These are phyloP conservation scores for Phytophthora quininea DNA, from an alignment of 352 stramenopile species.

Conservation along the genomic window DNA sequence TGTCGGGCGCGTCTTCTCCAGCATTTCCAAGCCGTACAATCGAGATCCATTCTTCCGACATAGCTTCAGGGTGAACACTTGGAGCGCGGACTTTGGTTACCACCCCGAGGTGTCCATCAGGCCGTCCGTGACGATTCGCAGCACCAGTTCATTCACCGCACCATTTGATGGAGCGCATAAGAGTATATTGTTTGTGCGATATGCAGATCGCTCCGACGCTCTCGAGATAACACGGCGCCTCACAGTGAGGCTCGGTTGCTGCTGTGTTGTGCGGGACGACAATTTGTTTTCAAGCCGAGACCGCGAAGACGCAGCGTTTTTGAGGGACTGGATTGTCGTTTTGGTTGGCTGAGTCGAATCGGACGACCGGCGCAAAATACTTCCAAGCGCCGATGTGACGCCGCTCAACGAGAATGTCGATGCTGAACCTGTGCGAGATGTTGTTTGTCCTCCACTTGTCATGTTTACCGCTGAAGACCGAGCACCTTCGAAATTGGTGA, in stretches of 20 bases:
- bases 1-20: slow-evolving; percentile 73
- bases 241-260: slow-evolving; percentile 44
- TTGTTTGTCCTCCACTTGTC: slow-evolving; percentile 12
- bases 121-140: slow-evolving; percentile 85
- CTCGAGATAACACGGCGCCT: slow-evolving; percentile 55
- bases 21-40: slow-evolving; percentile 85
- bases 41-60: slow-evolving; percentile 57
- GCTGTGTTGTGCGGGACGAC: slow-evolving; percentile 23
- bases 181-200: slow-evolving; percentile 70
- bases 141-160: slow-evolving; percentile 90
- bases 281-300: slow-evolving; percentile 78
- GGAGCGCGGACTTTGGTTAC: slow-evolving; percentile 65
- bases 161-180: slow-evolving; percentile 92
- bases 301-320: slow-evolving; percentile 56
- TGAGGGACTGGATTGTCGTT: slow-evolving; percentile 71
- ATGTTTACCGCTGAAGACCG: slow-evolving; percentile 36
- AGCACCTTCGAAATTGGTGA: slow-evolving; percentile 59
- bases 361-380: slow-evolving; percentile 64
- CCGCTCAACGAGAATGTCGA: slow-evolving; percentile 65
- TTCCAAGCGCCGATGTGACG: slow-evolving; percentile 51
- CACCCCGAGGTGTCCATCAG: slow-evolving; percentile 65
- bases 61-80: slow-evolving; percentile 65
- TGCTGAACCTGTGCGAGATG: slow-evolving; percentile 4
- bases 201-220: slow-evolving; percentile 26
- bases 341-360: slow-evolving; percentile 40